Conservation (phyloP, 148 eudicot genomes). For the Rhododendron simsii region DNA sequence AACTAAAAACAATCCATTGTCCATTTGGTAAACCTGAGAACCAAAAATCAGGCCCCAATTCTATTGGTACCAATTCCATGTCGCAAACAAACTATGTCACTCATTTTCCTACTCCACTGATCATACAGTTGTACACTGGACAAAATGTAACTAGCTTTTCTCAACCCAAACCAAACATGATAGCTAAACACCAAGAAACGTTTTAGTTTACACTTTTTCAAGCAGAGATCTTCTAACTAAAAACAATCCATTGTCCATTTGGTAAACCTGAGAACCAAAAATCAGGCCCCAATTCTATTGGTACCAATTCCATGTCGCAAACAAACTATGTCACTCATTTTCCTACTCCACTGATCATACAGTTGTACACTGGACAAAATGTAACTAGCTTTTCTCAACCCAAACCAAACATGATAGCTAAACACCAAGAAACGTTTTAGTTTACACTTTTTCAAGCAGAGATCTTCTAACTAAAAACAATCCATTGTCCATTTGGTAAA, state of each 20-base stretch:
- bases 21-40: background rate
- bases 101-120: background rate
- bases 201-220: background rate
- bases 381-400: background rate
- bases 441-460: background rate
- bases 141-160: background rate
- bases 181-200: background rate
- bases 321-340: background rate
- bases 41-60: background rate
- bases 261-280: background rate
- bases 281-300: background rate
- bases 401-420: background rate
- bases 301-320: background rate
- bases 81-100: background rate
- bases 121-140: background rate
- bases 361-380: background rate
- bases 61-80: background rate
- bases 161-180: background rate
- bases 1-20: background rate
- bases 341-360: background rate
- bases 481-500: background rate
- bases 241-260: background rate
- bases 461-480: background rate
- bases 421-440: background rate
- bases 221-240: background rate